phyloP scores from a whole-genome alignment of 139 green algal species.

The Bryopsis sp. region DNA sequence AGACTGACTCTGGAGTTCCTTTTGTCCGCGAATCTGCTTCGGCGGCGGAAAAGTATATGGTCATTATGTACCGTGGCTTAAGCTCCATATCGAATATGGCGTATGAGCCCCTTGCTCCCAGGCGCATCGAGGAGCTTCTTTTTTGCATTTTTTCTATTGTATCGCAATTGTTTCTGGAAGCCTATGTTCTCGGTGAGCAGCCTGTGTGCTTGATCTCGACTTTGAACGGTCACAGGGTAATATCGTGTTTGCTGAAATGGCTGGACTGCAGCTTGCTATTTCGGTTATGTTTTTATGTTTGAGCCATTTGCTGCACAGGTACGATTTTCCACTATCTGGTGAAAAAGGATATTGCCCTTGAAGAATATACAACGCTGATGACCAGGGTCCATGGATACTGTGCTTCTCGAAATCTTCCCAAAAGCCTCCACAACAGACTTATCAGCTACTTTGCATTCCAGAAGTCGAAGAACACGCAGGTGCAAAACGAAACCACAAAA shows the following conservation, averaged over 20 bases:
- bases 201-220: no score
- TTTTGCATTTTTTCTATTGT: slow-evolving; percentile 28
- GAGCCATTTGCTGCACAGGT: no score
- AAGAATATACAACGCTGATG: slow-evolving; percentile 22
- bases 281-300: no score
- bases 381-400: slow-evolving; percentile 16
- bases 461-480: slow-evolving; percentile 23
- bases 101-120: slow-evolving; percentile 23
- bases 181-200: slow-evolving; percentile 32
- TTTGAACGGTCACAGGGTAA: no score
- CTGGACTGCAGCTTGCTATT: no score
- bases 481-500: no score
- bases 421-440: slow-evolving; percentile 19
- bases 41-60: no score
- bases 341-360: slow-evolving; percentile 27
- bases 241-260: no score
- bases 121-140: slow-evolving; percentile 22
- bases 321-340: slow-evolving; percentile 33
- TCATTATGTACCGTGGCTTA: no score
- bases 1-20: no score
- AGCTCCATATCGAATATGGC: slow-evolving; percentile 29
- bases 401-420: slow-evolving; percentile 18
- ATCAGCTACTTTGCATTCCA: slow-evolving; percentile 29
- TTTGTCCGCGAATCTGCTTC: no score
- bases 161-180: slow-evolving; percentile 22